Conservation (phyloP, 345 rosid species). For the Rhizophora mangle region DNA sequence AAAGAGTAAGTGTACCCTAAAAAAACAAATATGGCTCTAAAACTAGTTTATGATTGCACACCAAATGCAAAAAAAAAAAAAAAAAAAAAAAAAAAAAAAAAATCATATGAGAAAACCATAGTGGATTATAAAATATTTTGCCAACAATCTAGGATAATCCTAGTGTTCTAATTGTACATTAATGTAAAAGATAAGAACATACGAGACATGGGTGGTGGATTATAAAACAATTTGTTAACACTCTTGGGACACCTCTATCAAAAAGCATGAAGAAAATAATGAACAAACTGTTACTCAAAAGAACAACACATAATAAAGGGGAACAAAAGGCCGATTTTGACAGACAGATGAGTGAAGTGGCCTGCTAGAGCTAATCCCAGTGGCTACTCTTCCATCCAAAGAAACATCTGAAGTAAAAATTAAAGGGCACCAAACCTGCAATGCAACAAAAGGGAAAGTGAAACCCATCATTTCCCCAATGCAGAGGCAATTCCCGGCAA, state of each 20-base stretch:
- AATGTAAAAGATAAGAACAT: not conserved
- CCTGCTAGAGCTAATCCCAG: slow-evolving; percentile 30
- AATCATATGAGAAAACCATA: too few relatives aligned
- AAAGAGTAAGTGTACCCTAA: not conserved
- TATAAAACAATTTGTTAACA: not conserved
- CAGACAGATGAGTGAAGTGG: slow-evolving; percentile 40
- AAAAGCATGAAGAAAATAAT: not conserved
- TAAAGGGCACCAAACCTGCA: slow-evolving; percentile 72
- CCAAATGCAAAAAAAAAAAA: too few relatives aligned
- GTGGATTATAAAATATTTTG: too few relatives aligned
- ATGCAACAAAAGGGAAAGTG: slow-evolving; percentile 8
- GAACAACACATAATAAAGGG: not conserved
- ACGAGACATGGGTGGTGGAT: not conserved
- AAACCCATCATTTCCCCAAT: not conserved
- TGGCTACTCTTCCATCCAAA: slow-evolving; percentile 32
- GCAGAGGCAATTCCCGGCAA: too few relatives aligned
- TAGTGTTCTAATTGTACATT: too few relatives aligned
- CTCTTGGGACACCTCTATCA: not conserved
- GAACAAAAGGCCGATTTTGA: slow-evolving; percentile 7
- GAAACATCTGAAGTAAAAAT: slow-evolving; percentile 40
- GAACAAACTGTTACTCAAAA: not conserved
- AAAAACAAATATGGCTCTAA: too few relatives aligned
- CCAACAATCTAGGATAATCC: too few relatives aligned
- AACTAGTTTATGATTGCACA: too few relatives aligned
- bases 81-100: too few relatives aligned